Conservation (phyloP, 371 early-diverging fungal genomes). For the Chytridiales sp. region DNA sequence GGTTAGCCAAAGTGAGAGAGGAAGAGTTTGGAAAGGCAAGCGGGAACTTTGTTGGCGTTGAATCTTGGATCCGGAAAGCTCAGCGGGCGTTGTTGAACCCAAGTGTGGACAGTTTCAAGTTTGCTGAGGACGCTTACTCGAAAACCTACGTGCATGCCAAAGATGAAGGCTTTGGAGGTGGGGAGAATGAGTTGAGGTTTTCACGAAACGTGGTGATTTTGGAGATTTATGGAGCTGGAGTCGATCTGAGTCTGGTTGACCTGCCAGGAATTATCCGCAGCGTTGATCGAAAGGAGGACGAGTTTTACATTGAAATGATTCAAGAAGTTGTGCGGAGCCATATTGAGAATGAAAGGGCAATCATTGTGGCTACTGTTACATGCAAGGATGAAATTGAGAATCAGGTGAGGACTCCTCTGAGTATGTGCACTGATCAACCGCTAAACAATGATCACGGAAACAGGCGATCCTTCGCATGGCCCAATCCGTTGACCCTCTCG, state of each 20-base stretch:
- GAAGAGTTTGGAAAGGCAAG: conserved; percentile 30
- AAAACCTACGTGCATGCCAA: too few relatives aligned
- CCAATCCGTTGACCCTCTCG: conserved; percentile 45
- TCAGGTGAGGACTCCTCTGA: conserved; percentile 24
- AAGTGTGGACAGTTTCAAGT: conserved; percentile 24
- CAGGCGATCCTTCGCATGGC: conserved; percentile 46
- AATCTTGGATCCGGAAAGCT: conserved; percentile 40
- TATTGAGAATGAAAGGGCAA: conserved; percentile 41
- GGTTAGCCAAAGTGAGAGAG: conserved; percentile 30
- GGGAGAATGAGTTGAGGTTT: conserved; percentile 49
- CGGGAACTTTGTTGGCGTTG: conserved; percentile 29
- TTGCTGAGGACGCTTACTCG: conserved; percentile 19
- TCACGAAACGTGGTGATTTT: conserved; percentile 48
- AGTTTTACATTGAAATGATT: conserved; percentile 39
- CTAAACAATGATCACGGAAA: not conserved
- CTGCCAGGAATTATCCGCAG: conserved; percentile 55
- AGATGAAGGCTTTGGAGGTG: too few relatives aligned
- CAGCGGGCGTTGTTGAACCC: conserved; percentile 55
- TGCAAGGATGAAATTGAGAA: conserved; percentile 59
- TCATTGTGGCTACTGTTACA: conserved; percentile 50
- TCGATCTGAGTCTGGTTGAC: conserved; percentile 51
- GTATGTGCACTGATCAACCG: not conserved
- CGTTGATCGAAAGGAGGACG: conserved; percentile 39
- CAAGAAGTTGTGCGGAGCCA: conserved; percentile 44
- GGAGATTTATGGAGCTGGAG: conserved; percentile 44